phyloP scores from a whole-genome alignment of 2,329 filamentous ascomycete species.

The Penicillium oxalicum region DNA sequence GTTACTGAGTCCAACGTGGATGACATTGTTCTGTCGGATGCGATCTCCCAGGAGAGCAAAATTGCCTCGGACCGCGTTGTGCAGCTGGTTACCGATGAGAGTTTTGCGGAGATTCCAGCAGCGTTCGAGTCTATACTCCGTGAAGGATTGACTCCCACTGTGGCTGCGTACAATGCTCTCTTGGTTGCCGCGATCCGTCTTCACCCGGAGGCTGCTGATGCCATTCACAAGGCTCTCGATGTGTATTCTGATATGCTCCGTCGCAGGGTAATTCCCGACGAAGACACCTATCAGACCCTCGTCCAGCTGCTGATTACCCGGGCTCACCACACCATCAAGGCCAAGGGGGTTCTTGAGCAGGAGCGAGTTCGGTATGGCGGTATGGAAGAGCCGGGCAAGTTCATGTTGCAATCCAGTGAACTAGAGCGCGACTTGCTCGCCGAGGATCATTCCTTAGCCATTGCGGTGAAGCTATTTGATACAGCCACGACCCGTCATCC shows the following conservation, averaged over 20 bases:
- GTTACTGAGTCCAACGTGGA: slow-evolving; percentile 25
- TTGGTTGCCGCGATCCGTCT: slow-evolving; percentile 78
- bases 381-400: slow-evolving; percentile 74
- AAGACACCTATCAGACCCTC: slow-evolving; percentile 80
- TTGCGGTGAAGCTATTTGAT: slow-evolving; percentile 81
- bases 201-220: slow-evolving; percentile 70
- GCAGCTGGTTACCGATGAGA: slow-evolving; percentile 62
- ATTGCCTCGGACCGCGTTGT: slow-evolving; percentile 73
- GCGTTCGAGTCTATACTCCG: slow-evolving; percentile 87
- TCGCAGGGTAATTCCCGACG: slow-evolving; percentile 73
- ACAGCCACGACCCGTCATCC: slow-evolving; percentile 60
- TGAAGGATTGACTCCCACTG: slow-evolving; percentile 72
- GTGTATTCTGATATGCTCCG: slow-evolving; percentile 96
- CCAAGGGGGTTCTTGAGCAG: slow-evolving; percentile 69
- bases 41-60: slow-evolving; percentile 56
- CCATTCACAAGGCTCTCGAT: slow-evolving; percentile 85
- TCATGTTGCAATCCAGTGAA: slow-evolving; percentile 84
- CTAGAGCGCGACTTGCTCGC: slow-evolving; percentile 77
- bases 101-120: slow-evolving; percentile 81
- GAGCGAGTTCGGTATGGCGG: slow-evolving; percentile 80
- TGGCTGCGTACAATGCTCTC: slow-evolving; percentile 86
- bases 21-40: slow-evolving; percentile 39
- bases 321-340: slow-evolving; percentile 68
- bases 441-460: slow-evolving; percentile 79
- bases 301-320: slow-evolving; percentile 75